Percentiles rank a stretch among this genome's conserved stretches.
Evolutionary conservation across 257 asterid species (phyloP).

Genomic region (Nicotiana paniculata): DNA sequence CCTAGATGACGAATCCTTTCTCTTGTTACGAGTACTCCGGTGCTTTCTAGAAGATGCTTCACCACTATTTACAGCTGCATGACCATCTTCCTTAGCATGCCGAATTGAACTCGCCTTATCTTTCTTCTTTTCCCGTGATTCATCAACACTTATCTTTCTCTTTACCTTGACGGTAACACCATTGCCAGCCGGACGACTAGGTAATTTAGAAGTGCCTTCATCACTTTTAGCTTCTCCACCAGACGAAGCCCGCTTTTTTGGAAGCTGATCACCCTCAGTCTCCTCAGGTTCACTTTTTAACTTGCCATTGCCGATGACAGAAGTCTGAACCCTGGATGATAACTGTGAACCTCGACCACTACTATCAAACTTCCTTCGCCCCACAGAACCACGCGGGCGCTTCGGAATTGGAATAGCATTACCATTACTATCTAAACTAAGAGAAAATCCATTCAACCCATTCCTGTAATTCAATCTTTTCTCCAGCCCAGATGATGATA

Average conservation of each 20-base stretch:
- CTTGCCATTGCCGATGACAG: conserved; percentile 27
- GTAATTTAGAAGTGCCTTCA: conserved; percentile 24
- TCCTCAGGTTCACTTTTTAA: conserved; percentile 30
- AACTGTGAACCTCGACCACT: conserved; percentile 28
- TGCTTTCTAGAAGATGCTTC: conserved; percentile 31
- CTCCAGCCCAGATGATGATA: conserved; percentile 19
- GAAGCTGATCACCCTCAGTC: conserved; percentile 17
- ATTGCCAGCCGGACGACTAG: conserved; percentile 22
- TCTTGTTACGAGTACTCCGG: conserved; percentile 40
- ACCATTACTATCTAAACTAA: conserved; percentile 51
- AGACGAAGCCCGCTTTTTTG: conserved; percentile 12
- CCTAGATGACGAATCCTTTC: conserved; percentile 32
- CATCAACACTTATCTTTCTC: conserved; percentile 31
- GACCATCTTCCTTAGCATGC: conserved; percentile 27
- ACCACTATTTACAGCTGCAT: conserved; percentile 30
- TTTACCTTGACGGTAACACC: conserved; percentile 30
- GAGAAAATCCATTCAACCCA: conserved; percentile 44
- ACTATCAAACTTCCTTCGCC: conserved; percentile 46
- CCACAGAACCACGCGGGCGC: conserved; percentile 78
- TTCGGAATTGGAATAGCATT: conserved; percentile 59
- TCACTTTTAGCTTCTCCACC: conserved; percentile 25
- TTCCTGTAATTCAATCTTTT: conserved; percentile 29
- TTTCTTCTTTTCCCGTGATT: conserved; percentile 29
- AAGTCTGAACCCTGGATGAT: conserved; percentile 25
- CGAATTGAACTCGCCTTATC: conserved; percentile 25